These are phyloP conservation scores for Haplosporangium sp. DNA, from an alignment of 371 early-diverging fungal genomes.

Conservation along the genomic window DNA sequence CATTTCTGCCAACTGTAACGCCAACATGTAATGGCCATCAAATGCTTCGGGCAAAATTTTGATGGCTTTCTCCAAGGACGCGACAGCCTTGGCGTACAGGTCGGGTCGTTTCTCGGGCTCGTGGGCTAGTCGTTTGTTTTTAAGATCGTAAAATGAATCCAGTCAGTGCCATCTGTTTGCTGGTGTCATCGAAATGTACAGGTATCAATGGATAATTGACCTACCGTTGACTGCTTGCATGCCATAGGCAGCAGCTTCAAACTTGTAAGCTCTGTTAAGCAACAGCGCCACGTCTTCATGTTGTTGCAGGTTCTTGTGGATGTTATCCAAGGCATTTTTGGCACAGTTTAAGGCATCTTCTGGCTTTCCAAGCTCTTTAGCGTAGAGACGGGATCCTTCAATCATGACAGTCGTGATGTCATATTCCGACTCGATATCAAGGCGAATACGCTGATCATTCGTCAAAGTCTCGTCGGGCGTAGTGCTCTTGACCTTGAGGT, in stretches of 20 bases:
- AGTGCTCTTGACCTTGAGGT: slow-evolving; percentile 29
- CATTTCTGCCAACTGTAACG: slow-evolving; percentile 83
- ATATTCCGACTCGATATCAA: slow-evolving; percentile 40
- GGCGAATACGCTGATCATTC: slow-evolving; percentile 37
- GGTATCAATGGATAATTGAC: not conserved
- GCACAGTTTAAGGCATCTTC: slow-evolving; percentile 64
- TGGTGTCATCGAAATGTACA: no score
- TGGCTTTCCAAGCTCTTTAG: slow-evolving; percentile 59
- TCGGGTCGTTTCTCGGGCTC: slow-evolving; percentile 75
- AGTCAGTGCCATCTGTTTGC: not conserved
- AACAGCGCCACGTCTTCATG: slow-evolving; percentile 32
- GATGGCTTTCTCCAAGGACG: slow-evolving; percentile 67
- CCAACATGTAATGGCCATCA: slow-evolving; percentile 81
- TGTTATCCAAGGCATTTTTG: slow-evolving; percentile 54
- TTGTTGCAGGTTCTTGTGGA: slow-evolving; percentile 47
- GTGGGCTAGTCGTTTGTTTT: slow-evolving; percentile 56
- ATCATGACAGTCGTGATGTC: slow-evolving; percentile 60
- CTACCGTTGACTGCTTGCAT: slow-evolving; percentile 71
- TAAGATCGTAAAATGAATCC: not conserved
- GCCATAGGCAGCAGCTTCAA: slow-evolving; percentile 72
- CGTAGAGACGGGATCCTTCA: slow-evolving; percentile 61
- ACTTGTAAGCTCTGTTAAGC: slow-evolving; percentile 60
- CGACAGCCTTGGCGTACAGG: slow-evolving; percentile 74
- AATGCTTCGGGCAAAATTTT: slow-evolving; percentile 59
- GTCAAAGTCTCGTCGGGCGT: slow-evolving; percentile 21